Evolutionary conservation across 805 yeast genomes (phyloP).

Genomic region (Kuraishia piskuri): DNA sequence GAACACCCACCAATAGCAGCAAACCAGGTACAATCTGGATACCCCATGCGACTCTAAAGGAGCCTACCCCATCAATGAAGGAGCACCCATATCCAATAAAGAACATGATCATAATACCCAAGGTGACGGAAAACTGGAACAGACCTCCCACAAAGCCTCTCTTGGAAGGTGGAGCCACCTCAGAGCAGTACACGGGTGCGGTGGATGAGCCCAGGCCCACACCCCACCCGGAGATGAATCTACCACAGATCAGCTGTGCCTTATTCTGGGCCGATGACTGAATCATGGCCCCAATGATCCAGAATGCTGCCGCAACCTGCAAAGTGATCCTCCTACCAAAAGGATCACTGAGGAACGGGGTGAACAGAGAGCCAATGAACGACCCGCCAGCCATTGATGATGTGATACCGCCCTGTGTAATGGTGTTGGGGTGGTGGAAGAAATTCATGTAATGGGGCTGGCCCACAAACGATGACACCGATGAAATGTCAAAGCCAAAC

Average conservation of each 20-base stretch:
- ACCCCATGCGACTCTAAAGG: constrained; percentile 38
- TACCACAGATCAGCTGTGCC: constrained; percentile 40
- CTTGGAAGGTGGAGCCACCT: constrained; percentile 49
- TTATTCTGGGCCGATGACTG: constrained; percentile 25
- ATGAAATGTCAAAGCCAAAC: constrained; percentile 75
- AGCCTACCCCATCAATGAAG: constrained; percentile 14
- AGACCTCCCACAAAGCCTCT: constrained; percentile 55
- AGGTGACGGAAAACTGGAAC: constrained; percentile 55
- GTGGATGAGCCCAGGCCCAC: constrained; percentile 60
- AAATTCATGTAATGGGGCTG: constrained; percentile 38
- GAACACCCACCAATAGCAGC: constrained; percentile 29
- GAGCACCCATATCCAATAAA: constrained; percentile 30
- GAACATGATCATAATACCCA: constrained; percentile 59
- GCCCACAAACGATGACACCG: constrained; percentile 62
- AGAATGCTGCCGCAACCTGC: constrained; percentile 14
- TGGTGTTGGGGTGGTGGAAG: constrained; percentile 47
- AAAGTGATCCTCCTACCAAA: constrained; percentile 35
- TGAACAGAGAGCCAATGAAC: constrained; percentile 52
- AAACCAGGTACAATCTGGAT: constrained; percentile 41
- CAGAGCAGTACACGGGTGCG: constrained; percentile 62
- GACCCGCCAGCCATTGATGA: constrained; percentile 77
- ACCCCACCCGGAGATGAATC: constrained; percentile 55
- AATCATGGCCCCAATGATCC: constrained; percentile 17
- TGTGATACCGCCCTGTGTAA: constrained; percentile 64
- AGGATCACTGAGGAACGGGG: constrained; percentile 39